Evolutionary conservation across 2,329 filamentous ascomycete species (phyloP).

Genomic region (Exophiala xenobiotica): DNA sequence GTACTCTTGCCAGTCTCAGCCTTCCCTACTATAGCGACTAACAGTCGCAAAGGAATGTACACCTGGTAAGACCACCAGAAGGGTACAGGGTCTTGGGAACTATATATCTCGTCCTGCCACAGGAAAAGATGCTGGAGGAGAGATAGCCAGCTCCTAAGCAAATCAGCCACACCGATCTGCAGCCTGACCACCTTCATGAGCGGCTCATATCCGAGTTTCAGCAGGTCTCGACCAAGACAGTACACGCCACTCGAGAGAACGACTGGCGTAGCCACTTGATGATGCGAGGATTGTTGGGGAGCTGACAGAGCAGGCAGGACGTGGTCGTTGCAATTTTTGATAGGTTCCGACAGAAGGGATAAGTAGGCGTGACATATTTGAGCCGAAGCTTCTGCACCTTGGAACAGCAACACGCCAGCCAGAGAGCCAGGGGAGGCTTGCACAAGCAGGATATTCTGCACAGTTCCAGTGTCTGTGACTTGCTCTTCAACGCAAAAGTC

Average conservation of each 20-base stretch:
- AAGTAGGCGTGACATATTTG: slow-evolving; percentile 51
- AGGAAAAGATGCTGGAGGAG: slow-evolving; percentile 45
- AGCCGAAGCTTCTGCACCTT: slow-evolving; percentile 40
- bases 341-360: slow-evolving; percentile 37
- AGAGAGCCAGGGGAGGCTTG: slow-evolving; percentile 69
- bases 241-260: slow-evolving; percentile 46
- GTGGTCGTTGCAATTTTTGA: slow-evolving; percentile 21
- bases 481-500: slow-evolving; percentile 64
- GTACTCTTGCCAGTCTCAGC: no score
- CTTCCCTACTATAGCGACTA: no score
- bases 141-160: slow-evolving; percentile 28
- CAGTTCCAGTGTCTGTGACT: slow-evolving; percentile 33
- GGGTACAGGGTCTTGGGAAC: slow-evolving; percentile 51
- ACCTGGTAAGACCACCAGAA: slow-evolving; percentile 26
- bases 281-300: background rate
- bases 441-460: slow-evolving; percentile 57
- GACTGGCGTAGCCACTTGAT: slow-evolving; percentile 3
- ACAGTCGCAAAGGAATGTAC: slow-evolving; percentile 15
- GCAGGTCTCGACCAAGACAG: slow-evolving; percentile 65
- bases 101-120: slow-evolving; percentile 53
- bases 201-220: slow-evolving; percentile 52
- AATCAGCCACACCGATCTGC: slow-evolving; percentile 5
- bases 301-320: background rate
- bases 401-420: slow-evolving; percentile 64
- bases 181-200: slow-evolving; percentile 40